These are phyloP conservation scores for Myriosclerotinia curreyana DNA, from an alignment of 2,329 filamentous ascomycete genomes.

Conservation along the genomic window DNA sequence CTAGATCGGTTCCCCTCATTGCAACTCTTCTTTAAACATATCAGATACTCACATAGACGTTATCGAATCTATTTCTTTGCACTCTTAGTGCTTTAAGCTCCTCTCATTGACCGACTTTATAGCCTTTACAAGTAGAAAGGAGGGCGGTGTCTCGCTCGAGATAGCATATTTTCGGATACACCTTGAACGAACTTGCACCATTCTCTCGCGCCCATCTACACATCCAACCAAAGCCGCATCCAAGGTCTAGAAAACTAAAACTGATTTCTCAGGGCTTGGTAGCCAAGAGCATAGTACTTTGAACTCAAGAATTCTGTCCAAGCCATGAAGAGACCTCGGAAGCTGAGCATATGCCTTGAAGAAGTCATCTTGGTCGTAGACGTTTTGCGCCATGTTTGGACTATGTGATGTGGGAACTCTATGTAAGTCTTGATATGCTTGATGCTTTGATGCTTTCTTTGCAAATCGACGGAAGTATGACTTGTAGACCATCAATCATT, in stretches of 20 bases:
- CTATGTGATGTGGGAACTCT: neutral
- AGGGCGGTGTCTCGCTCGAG: slow-evolving; percentile 5
- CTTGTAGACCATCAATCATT: neutral
- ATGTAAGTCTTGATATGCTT: neutral
- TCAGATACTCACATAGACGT: neutral
- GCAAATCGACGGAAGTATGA: neutral
- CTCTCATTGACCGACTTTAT: neutral
- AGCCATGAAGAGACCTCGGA: slow-evolving; percentile 4
- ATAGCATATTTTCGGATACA: slow-evolving; percentile 3
- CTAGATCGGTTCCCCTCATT: neutral
- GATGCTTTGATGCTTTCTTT: neutral
- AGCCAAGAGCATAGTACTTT: neutral
- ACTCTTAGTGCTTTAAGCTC: too few relatives aligned
- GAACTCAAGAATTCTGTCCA: neutral
- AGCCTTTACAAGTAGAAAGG: neutral
- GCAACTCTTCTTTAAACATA: neutral
- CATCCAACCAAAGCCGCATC: neutral
- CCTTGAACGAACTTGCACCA: neutral
- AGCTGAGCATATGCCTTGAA: neutral
- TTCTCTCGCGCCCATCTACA: slow-evolving; percentile 3
- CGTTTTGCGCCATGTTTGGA: slow-evolving; percentile 4
- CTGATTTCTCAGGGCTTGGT: neutral
- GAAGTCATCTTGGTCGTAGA: slow-evolving; percentile 4
- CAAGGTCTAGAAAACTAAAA: neutral
- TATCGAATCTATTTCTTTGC: neutral